These are phyloP conservation scores for Jaltomata sinuosa DNA, from an alignment of 257 asterid genomes.

Conservation along the genomic window DNA sequence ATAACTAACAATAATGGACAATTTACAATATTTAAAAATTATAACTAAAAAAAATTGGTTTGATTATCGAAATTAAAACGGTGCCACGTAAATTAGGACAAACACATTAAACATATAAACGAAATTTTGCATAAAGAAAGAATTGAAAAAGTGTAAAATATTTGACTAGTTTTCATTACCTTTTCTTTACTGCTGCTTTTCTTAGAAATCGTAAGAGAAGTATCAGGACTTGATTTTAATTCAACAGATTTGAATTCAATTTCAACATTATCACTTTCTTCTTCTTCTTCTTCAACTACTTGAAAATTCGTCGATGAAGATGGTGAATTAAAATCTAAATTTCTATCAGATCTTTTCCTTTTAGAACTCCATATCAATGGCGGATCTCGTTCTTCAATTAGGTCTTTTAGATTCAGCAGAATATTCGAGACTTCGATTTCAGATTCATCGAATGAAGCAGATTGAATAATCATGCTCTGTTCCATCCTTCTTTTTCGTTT, in stretches of 20 bases:
- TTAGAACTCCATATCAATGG: constrained; percentile 12
- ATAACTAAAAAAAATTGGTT: too few species aligned
- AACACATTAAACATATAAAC: neutral
- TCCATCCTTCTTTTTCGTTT: constrained; percentile 3
- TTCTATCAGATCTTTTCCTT: constrained; percentile 22
- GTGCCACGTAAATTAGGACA: too few species aligned
- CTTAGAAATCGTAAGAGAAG: too few species aligned
- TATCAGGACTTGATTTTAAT: too few species aligned
- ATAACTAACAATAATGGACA: too few species aligned
- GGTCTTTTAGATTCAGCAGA: constrained; percentile 19
- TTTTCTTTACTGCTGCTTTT: constrained; percentile 5
- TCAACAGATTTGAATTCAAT: neutral
- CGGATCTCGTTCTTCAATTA: neutral
- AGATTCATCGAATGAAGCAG: constrained; percentile 5
- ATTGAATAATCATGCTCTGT: neutral
- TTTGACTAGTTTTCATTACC: constrained; percentile 12
- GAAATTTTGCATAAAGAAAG: neutral
- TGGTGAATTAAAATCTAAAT: too few species aligned
- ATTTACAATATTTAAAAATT: too few species aligned
- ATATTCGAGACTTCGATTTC: constrained; percentile 34
- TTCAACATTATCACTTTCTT: neutral
- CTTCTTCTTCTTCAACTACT: neutral
- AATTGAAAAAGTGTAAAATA: neutral
- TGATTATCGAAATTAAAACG: too few species aligned
- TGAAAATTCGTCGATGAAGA: neutral